A percentile compares a stretch with the other conserved stretches of the same genome.
Conservation (phyloP, 2,329 filamentous ascomycete genomes). For the Paradendryphiella salina region DNA sequence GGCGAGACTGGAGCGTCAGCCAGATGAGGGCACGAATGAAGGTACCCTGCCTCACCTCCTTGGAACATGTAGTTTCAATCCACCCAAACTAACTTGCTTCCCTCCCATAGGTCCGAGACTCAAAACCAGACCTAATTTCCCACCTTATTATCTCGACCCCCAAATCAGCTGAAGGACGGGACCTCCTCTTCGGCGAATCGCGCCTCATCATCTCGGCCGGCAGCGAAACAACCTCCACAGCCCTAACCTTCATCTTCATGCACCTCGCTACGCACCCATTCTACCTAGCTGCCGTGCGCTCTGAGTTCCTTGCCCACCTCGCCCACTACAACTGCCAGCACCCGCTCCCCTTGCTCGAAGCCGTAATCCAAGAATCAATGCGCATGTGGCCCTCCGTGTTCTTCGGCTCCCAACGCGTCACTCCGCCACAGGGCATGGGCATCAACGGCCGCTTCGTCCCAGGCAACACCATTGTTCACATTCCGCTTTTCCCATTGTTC, state of each 20-base stretch:
- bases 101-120: conserved; percentile 17
- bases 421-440: conserved; percentile 34
- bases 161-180: conserved; percentile 15
- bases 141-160: conserved; percentile 31
- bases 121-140: conserved; percentile 27
- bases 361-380: conserved; percentile 34
- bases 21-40: conserved; percentile 30
- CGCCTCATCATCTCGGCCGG: conserved; percentile 40
- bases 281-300: conserved; percentile 23
- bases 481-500: conserved; percentile 23
- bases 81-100: not conserved
- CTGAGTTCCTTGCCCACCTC: conserved; percentile 21
- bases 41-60: conserved; percentile 1
- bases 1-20: conserved; percentile 30
- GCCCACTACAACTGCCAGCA: conserved; percentile 15
- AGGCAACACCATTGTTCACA: conserved; percentile 32
- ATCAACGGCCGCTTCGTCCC: conserved; percentile 31
- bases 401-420: conserved; percentile 33
- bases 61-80: not conserved
- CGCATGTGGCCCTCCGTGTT: conserved; percentile 36
- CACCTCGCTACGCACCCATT: conserved; percentile 29
- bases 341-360: conserved; percentile 24
- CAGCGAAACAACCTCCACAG: conserved; percentile 55
- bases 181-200: conserved; percentile 35
- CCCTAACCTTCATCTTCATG: conserved; percentile 56